Percentiles rank a stretch among this genome's conserved stretches.
Conservation (phyloP, 495 filamentous ascomycete species). For the Penicillium verhagenii region DNA sequence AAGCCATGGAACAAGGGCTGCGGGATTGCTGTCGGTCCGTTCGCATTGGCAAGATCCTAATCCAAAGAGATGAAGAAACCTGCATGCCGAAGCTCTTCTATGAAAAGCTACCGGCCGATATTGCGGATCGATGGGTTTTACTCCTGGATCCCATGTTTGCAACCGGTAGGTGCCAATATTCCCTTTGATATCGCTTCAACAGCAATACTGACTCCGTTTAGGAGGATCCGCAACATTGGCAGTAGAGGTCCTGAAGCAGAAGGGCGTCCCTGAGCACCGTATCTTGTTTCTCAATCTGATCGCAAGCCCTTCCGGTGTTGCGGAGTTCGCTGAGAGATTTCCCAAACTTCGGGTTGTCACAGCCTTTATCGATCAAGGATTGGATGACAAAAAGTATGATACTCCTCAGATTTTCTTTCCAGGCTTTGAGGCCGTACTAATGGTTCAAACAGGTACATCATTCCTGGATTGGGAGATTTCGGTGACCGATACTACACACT, state of each 20-base stretch:
- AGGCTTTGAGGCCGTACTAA: slow-evolving; percentile 18
- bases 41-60: slow-evolving; percentile 95
- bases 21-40: slow-evolving; percentile 96
- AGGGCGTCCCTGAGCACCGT: slow-evolving; percentile 89
- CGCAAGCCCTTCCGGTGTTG: slow-evolving; percentile 88
- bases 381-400: slow-evolving; percentile 93
- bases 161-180: slow-evolving; percentile 63
- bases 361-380: slow-evolving; percentile 92
- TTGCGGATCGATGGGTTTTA: slow-evolving; percentile 87
- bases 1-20: slow-evolving; percentile 97
- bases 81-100: slow-evolving; percentile 90
- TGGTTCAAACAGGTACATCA: slow-evolving; percentile 75
- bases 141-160: slow-evolving; percentile 99
- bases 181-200: background rate
- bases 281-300: slow-evolving; percentile 97
- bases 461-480: slow-evolving; percentile 94
- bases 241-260: slow-evolving; percentile 82
- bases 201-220: slow-evolving; percentile 33
- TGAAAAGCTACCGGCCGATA: slow-evolving; percentile 93
- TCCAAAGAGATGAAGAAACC: slow-evolving; percentile 96
- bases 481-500: slow-evolving; percentile 96
- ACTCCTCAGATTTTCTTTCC: background rate
- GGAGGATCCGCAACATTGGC: slow-evolving; percentile 96
- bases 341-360: slow-evolving; percentile 93
- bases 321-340: slow-evolving; percentile 84